phyloP scores from a whole-genome alignment of 148 eudicot species.

The Camellia japonica region DNA sequence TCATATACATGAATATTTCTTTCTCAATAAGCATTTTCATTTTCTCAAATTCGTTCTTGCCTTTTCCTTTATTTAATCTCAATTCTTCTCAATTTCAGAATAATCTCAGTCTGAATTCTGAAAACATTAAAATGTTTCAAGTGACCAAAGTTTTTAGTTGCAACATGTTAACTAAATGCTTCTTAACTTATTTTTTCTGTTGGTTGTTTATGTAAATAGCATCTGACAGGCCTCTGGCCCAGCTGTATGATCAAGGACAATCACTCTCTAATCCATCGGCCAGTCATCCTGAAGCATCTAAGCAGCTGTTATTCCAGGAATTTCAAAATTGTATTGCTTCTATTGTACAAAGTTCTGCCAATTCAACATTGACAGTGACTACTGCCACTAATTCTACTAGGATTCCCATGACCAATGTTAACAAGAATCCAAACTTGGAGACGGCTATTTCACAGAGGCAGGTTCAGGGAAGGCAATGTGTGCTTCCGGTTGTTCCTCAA shows the following conservation, averaged over 20 bases:
- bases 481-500: constrained; percentile 30
- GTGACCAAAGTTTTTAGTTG: neutral
- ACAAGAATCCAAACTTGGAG: constrained; percentile 37
- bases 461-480: constrained; percentile 60
- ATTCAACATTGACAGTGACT: constrained; percentile 49
- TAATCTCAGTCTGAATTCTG: neutral
- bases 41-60: neutral
- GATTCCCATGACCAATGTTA: constrained; percentile 47
- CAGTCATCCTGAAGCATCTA: constrained; percentile 11
- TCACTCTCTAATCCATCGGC: constrained; percentile 52
- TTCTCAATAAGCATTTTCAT: too few species aligned
- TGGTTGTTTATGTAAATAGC: constrained; percentile 13
- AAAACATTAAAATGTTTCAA: neutral
- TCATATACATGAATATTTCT: neutral
- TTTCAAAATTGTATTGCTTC: constrained; percentile 36
- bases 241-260: constrained; percentile 57
- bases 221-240: constrained; percentile 54
- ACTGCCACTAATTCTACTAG: constrained; percentile 43
- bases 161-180: too few species aligned
- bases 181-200: neutral
- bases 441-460: constrained; percentile 41
- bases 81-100: too few species aligned
- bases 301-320: too few species aligned
- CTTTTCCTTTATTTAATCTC: too few species aligned
- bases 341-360: constrained; percentile 53